Base-by-base conservation (phyloP, 1,284 basidiomycete species). In the Puccinia polysora region DNA sequence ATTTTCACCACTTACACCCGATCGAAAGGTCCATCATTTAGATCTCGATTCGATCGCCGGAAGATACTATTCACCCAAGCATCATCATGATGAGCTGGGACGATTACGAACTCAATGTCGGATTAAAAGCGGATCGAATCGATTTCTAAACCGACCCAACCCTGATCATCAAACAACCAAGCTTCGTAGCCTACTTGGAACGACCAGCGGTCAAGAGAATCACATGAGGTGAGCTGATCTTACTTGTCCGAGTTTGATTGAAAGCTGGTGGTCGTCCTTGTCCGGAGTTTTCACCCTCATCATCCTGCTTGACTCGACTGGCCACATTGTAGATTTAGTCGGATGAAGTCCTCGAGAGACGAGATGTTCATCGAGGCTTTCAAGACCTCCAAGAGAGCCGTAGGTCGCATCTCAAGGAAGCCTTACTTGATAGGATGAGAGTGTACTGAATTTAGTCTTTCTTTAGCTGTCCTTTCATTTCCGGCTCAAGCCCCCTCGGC, bases 31-130 rank as follows among this genome's bases (percentile, higher is more conserved):
- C 28, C 58, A 70, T 70, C 58, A 62, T n/a, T 25, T 70, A 10
- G 34, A 60, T 15, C 25, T 70, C 36, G 28, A 60, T 47, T 70
- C 56, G n/a, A 62, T 70, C 38, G 56, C 68, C 28, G 68, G 68
- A 52, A 25, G 68, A 50, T 70, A 70, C 36, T 70, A 70, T 49
- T 70, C 68, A 18, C 58, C 68, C 4, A 49, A 30, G 18, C 28
- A 50, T n/a, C 23, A 38, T 47, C 30, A 47, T n/a, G 53, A 69
- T 10, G 18, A 28, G 25, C 52, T 55, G 20, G 15, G n/a, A 3
- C 38, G 65, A 25, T 38, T 69, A 20, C 28, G 52, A 8, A 14
- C 38, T 30, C 38, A 69, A 23, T n/a, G n/a, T n/a, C n/a, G n/a
- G n/a, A n/a, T n/a, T n/a, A n/a, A n/a, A n/a, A n/a, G n/a, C n/a